A percentile compares a stretch with the other conserved stretches of the same genome.
Conservation (phyloP, 1,284 basidiomycete genomes). For the Trametes hirsuta region DNA sequence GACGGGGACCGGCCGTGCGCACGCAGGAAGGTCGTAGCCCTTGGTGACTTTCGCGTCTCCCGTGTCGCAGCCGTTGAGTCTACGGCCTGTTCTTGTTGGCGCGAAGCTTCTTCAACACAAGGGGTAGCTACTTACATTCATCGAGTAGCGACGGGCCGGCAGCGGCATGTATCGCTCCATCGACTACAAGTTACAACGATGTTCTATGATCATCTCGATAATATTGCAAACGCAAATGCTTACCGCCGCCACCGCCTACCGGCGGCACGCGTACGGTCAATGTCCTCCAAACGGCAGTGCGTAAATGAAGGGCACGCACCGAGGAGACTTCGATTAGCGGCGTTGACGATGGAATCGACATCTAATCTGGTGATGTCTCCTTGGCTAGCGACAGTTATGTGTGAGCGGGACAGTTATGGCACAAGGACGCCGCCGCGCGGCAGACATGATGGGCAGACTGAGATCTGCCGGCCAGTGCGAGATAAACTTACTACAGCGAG, state of each 20-base stretch:
- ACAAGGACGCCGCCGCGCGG: constrained; percentile 5
- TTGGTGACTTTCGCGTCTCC: constrained; percentile 86
- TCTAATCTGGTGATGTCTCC: constrained; percentile 78
- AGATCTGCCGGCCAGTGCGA: background rate
- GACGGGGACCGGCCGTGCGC: constrained; percentile 22
- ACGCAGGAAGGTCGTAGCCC: constrained; percentile 76
- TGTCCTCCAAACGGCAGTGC: constrained; percentile 1
- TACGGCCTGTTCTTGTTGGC: constrained; percentile 48
- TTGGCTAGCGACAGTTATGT: constrained; percentile 47
- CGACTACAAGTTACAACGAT: constrained; percentile 50
- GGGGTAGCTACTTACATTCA: constrained; percentile 60
- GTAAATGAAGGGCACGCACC: constrained; percentile 47
- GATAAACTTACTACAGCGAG: constrained; percentile 57
- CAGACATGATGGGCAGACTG: constrained; percentile 1
- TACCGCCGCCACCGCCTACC: constrained; percentile 73
- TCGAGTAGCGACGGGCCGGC: constrained; percentile 75
- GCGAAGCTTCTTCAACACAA: background rate
- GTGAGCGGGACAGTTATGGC: constrained; percentile 7
- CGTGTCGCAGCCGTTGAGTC: constrained; percentile 76
- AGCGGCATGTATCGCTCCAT: constrained; percentile 86
- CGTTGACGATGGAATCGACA: constrained; percentile 86
- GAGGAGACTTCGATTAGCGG: constrained; percentile 78
- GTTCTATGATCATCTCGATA: background rate
- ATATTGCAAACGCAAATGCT: constrained; percentile 17
- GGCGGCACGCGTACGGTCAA: constrained; percentile 10